Base-by-base conservation (phyloP, 208 protist species). In the Leishmania martiniquensis region DNA sequence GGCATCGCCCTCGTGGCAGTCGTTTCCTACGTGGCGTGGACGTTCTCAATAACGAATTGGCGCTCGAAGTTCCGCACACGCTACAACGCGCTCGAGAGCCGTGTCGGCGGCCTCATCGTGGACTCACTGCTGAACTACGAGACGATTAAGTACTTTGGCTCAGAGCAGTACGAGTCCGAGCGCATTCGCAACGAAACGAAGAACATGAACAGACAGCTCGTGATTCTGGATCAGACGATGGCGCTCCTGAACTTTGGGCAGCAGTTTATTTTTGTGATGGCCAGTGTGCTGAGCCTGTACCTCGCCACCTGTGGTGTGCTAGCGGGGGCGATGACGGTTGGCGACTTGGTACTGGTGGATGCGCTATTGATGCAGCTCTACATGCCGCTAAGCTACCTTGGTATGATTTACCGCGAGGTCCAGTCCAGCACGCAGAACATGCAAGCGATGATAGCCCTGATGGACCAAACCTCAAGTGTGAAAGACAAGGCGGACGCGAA, bases 371-470 rank as follows among this genome's bases (percentile, higher is more conserved):
- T 98, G 83, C 98, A 99, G 88, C 92, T 99, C 22, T 99, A 98
- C 82, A 91, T 95, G 75, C 98, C 98, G n/a, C 92, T 99, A n/a
- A 99, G 98, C 82, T 99, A 93, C 80, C 90, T 99, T 42, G 98
- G 98, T 70, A 98, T 97, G 80, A 94, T 99, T 49, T 99, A 99
- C 84, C 89, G 98, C 39, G 95, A 98, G 78, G 83, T 99, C 17
- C 93, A 97, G 75, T 89, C 94, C 54, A 94, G 95, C 32, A 94
- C 97, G 52, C 97, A 97, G 78, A 98, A 99, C 79, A 98, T 99
- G 95, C 95, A 98, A 86, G 91, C 92, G 37, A 96, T 99, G 93
- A 96, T 98, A 44, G 83, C 82, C 9, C 86, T 99, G 59, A 84
- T 98, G 29, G 89, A 97, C 76, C 80, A 92, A 67, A 45, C 87